Conservation (phyloP, 192 early-diverging fungal species). For the Coemansia sp. region DNA sequence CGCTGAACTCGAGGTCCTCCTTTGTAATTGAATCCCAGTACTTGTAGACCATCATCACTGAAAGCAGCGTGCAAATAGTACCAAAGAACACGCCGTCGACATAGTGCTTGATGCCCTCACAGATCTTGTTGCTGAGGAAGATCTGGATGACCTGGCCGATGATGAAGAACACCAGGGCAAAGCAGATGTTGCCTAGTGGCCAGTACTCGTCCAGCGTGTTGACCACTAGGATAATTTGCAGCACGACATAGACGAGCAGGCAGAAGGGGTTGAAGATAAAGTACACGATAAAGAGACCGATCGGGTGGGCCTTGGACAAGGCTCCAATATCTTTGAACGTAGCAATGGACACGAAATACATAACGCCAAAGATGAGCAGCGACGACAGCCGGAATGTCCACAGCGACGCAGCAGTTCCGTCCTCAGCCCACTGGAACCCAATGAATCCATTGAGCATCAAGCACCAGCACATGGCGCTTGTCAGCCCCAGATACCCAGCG, state of each 20-base stretch:
- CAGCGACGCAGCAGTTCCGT: constrained; percentile 90
- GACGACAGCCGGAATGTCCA: constrained; percentile 92
- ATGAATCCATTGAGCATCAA: constrained; percentile 94
- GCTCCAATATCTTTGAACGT: constrained; percentile 74
- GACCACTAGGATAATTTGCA: constrained; percentile 93
- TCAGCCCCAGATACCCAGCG: constrained; percentile 77
- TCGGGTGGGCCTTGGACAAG: constrained; percentile 65
- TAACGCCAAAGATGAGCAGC: constrained; percentile 75
- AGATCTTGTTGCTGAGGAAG: constrained; percentile 79
- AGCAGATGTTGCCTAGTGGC: constrained; percentile 93
- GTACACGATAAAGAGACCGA: constrained; percentile 81
- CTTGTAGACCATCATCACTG: constrained; percentile 99
- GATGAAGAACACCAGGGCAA: constrained; percentile 85
- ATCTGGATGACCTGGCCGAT: constrained; percentile 83
- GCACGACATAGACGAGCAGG: constrained; percentile 81
- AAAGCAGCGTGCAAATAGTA: constrained; percentile 82
- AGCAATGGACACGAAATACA: constrained; percentile 77
- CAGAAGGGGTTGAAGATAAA: constrained; percentile 84
- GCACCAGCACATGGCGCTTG: constrained; percentile 88
- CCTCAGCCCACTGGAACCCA: constrained; percentile 96
- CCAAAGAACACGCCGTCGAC: constrained; percentile 98
- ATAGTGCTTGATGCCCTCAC: constrained; percentile 90
- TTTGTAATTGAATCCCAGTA: constrained; percentile 99
- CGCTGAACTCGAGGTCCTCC: constrained; percentile 94
- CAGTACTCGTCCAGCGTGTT: constrained; percentile 95